Evolutionary conservation across 192 early-diverging fungal species (phyloP), one percentile per base, ranked within the genome.

Genomic region (Coemansia sp.): DNA sequence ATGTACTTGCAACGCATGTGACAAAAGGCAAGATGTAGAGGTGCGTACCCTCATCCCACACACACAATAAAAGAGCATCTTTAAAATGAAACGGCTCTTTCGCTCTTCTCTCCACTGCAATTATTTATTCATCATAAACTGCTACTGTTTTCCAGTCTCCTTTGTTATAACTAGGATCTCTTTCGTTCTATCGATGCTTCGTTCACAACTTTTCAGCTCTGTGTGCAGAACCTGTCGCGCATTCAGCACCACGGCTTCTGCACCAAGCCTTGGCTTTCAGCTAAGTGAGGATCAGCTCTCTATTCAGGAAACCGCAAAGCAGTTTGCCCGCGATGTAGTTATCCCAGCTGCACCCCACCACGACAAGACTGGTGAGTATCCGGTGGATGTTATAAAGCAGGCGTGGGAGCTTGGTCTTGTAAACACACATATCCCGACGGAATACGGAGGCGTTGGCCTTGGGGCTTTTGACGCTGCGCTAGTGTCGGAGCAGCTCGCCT

Each of bases 361-460:
- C 71, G 95, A 98, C 72, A 80, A 86, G 55, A 96, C 92, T 17
- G 95, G 95, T 53, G 92, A 96, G 73, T 98, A 96, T 75, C 95
- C 95, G 11, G 74, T 64, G 42, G 89, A 92, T 20, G 78, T 91
- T 52, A 89, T 93, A 75, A 87, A 88, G 73, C 86, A 90, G 79
- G 91, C 91, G 5, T 97, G 95, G 95, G 94, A 97, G 62, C 82
- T 93, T 55, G 95, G 95, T 30, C 82, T 97, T 23, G 84, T 94
- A 68, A 97, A 97, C 82, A 88, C 88, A 6, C 94, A 98, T 73
- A 84, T 98, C 40, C 92, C 94, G 31, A 64, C 84, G 31, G 85
- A 83, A 48, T 94, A 90, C 70, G 94, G 94, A 33, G 95, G 95
- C 59, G 70, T 91, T 14, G 95, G 92, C 19, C 82, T 96, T 9